phyloP scores from a whole-genome alignment of 345 rosid species.

The Syzygium oleosum region DNA sequence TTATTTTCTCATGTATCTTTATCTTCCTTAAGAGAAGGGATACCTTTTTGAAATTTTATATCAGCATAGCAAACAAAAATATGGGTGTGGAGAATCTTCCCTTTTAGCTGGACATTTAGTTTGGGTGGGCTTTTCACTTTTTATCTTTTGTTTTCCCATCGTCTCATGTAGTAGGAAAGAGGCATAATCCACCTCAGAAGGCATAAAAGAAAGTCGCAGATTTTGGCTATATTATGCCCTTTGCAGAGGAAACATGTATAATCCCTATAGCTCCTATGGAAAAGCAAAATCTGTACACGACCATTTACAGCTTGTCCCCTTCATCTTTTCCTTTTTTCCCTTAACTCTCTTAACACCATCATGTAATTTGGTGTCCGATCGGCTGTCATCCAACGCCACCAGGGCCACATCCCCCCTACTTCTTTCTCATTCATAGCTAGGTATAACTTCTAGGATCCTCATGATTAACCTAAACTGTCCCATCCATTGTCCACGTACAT shows the following conservation, averaged over 20 bases:
- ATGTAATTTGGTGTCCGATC: background rate
- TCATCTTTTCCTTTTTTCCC: background rate
- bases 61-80: background rate
- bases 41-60: too few species aligned
- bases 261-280: background rate
- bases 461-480: background rate
- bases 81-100: background rate
- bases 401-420: background rate
- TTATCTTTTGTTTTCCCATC: background rate
- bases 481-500: background rate
- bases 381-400: background rate
- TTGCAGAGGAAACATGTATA: background rate
- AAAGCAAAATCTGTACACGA: background rate
- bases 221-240: background rate
- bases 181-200: background rate
- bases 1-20: too few species aligned
- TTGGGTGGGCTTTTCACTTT: background rate
- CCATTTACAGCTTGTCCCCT: background rate
- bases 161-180: background rate
- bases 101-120: background rate
- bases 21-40: too few species aligned
- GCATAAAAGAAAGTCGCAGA: background rate
- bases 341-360: background rate
- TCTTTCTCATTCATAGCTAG: background rate
- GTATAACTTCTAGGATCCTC: background rate